Evolutionary conservation across 345 rosid genomes (phyloP), one percentile per base, ranked within the genome.

Genomic region (Bruguiera gymnorhiza): DNA sequence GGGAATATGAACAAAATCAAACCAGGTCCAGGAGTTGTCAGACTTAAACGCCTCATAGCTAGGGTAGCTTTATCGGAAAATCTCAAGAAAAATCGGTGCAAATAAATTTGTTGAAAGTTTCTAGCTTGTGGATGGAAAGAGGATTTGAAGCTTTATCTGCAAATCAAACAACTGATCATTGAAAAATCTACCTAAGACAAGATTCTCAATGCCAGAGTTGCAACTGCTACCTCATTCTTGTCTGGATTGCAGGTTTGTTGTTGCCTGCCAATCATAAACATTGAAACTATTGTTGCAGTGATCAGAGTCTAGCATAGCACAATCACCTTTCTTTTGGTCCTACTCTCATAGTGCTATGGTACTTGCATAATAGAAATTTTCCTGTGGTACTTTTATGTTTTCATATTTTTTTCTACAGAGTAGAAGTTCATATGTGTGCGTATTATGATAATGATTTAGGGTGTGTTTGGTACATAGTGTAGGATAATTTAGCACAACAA

Each of bases 1-100:
- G 96, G 95, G 48, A 80, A 92, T 73, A 72, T 52, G n/a, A 75
- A 78, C 77, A 87, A 82, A 61, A 73, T 96, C 62, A 82, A 81
- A 75, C 96, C 99, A 1, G 84, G 97, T 60, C 83, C 79, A 13
- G 96, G 98, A 76, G 90, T 96, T 70, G 70, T 73, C 74, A 84
- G 95, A 79, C 85, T 92, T 70, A 84, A 67, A 50, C 71, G 53
- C 31, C 92, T 96, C 66, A 73, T 92, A 62, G 72, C 79, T 69
- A 86, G 78, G 82, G 81, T 96, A 77, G 75, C 76, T 59, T 63
- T 71, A 50, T 59, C 66, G 20, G 87, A 89, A 34, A 85, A 76
- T 77, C 72, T 66, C 7, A 84, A 89, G 36, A 65, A 76, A 65
- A 79, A 73, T 70, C 97, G 83, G 79, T 96, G 99, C 88, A 89